Evolutionary conservation across 352 stramenopile genomes (phyloP).

Genomic region (Phytophthora palmivora): DNA sequence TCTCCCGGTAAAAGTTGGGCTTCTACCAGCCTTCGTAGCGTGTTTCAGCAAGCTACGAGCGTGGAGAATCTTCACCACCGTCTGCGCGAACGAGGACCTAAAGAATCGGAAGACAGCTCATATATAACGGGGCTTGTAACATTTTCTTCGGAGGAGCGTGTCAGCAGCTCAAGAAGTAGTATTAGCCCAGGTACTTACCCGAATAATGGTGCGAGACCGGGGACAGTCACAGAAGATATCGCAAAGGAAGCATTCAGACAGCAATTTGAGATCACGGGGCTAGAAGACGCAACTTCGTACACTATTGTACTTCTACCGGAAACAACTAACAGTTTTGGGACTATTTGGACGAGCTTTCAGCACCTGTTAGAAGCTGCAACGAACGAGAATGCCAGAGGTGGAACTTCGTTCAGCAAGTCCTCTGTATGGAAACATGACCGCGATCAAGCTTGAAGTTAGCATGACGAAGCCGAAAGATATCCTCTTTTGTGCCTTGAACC

Average conservation of each 20-base stretch:
- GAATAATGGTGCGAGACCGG: background rate
- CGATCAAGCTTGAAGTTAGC: constrained; percentile 48
- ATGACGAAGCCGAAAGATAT: constrained; percentile 72
- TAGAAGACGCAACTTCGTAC: constrained; percentile 61
- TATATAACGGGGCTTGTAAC: constrained; percentile 23
- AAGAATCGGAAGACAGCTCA: constrained; percentile 6
- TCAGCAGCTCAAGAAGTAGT: constrained; percentile 1
- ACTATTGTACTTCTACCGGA: constrained; percentile 68
- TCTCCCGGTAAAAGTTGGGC: constrained; percentile 9
- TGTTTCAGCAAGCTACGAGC: constrained; percentile 44
- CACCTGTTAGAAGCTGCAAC: constrained; percentile 58
- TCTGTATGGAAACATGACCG: constrained; percentile 43
- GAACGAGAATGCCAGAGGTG: constrained; percentile 72
- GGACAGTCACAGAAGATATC: background rate
- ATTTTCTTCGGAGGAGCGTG: constrained; percentile 21
- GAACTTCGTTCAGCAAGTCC: constrained; percentile 37
- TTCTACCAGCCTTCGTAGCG: constrained; percentile 24
- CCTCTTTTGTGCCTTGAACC: constrained; percentile 48
- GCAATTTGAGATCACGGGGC: constrained; percentile 46
- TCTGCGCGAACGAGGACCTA: constrained; percentile 29
- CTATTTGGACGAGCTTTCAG: constrained; percentile 60
- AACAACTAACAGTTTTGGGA: constrained; percentile 64
- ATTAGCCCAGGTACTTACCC: background rate
- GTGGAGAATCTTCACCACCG: constrained; percentile 38
- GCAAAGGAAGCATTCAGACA: constrained; percentile 24